phyloP scores from a whole-genome alignment of 202 grass and related monocot genomes.

The Schoenoplectus triqueter region DNA sequence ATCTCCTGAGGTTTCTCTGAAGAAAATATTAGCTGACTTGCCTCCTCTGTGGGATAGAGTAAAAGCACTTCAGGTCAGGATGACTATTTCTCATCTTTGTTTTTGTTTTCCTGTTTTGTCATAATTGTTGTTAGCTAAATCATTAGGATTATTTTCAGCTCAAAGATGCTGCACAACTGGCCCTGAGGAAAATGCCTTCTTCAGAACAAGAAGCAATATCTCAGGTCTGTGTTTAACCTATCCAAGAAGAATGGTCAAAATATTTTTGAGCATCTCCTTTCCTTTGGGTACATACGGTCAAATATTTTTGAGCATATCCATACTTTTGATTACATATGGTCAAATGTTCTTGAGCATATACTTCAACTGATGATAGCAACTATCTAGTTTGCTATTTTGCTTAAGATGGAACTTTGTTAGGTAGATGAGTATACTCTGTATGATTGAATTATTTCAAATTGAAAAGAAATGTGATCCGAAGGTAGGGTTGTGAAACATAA shows the following conservation, averaged over 20 bases:
- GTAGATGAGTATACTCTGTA: conserved; percentile 3
- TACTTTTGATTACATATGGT: not conserved
- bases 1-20: conserved; percentile 80
- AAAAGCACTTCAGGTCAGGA: conserved; percentile 86
- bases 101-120: conserved; percentile 19
- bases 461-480: not conserved
- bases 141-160: conserved; percentile 55
- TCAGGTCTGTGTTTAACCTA: conserved; percentile 56
- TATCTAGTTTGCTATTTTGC: conserved; percentile 15
- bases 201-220: conserved; percentile 96
- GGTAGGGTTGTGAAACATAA: not conserved
- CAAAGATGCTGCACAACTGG: conserved; percentile 97
- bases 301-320: no score
- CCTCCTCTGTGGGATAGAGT: conserved; percentile 95
- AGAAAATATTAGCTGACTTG: conserved; percentile 78
- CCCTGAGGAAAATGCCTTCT: conserved; percentile 98
- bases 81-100: conserved; percentile 23
- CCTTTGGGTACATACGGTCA: not conserved
- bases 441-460: conserved; percentile 31
- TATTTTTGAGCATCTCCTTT: no score
- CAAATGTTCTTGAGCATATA: not conserved
- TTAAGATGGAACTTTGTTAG: not conserved
- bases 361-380: not conserved
- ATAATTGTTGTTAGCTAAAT: conserved; percentile 29
- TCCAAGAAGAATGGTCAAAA: not conserved